phyloP scores from a whole-genome alignment of 2,329 filamentous ascomycete genomes.

The Fonsecaea erecta region DNA sequence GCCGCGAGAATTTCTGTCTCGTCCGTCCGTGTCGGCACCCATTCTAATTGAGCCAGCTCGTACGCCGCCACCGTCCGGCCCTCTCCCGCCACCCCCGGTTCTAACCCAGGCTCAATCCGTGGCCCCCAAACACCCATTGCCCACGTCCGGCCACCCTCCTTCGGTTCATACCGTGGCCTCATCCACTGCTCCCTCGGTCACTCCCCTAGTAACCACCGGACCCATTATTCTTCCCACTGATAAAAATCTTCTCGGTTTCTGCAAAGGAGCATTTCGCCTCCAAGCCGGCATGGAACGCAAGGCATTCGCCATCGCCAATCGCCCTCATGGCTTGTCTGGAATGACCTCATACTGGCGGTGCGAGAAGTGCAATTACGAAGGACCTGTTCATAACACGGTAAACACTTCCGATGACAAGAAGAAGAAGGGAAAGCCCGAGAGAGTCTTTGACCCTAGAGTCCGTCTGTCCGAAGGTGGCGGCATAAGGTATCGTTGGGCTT shows the following conservation, averaged over 20 bases:
- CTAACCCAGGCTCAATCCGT: slow-evolving; percentile 18
- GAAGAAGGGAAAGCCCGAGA: slow-evolving; percentile 33
- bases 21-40: slow-evolving; percentile 4
- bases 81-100: slow-evolving; percentile 3
- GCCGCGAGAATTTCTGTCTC: slow-evolving; percentile 8
- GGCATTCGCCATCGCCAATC: slow-evolving; percentile 30
- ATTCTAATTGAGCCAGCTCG: slow-evolving; percentile 13
- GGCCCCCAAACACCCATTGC: slow-evolving; percentile 10
- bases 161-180: slow-evolving; percentile 18
- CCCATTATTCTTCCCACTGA: slow-evolving; percentile 41
- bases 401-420: slow-evolving; percentile 29
- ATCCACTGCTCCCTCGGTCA: slow-evolving; percentile 8
- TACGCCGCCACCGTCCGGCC: slow-evolving; percentile 6
- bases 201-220: slow-evolving; percentile 6
- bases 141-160: not conserved
- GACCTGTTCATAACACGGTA: slow-evolving; percentile 39
- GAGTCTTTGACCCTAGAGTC: slow-evolving; percentile 41
- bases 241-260: slow-evolving; percentile 48
- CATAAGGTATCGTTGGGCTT: slow-evolving; percentile 53
- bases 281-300: slow-evolving; percentile 35
- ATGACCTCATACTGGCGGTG: slow-evolving; percentile 45
- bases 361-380: slow-evolving; percentile 51
- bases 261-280: slow-evolving; percentile 40
- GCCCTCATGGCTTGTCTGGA: slow-evolving; percentile 31
- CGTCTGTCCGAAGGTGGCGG: slow-evolving; percentile 38